Base-by-base conservation (phyloP, 2,329 filamentous ascomycete species). In the Fusarium euwallaceae region DNA sequence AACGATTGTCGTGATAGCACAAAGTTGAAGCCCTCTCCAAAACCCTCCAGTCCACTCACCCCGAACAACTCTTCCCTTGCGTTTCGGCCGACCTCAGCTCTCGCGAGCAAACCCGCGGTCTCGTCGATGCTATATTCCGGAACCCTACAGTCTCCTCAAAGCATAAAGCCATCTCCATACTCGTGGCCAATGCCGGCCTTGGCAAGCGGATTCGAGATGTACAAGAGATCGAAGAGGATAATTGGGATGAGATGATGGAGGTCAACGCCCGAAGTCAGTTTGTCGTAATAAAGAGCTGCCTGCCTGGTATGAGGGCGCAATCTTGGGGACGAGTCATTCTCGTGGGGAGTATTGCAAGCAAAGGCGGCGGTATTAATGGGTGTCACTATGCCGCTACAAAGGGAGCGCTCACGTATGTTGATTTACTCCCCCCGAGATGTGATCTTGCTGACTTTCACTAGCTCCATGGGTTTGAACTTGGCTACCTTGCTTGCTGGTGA, bases 201-300 rank as follows among this genome's bases (percentile, higher is more conserved):
- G 81, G 81, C 0, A 80, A 74, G 9, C 78, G 82, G 1, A 82
- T 83, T 17, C 78, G 82, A 2, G 81, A 83, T 24, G 70, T 81
- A 5, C 69, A 74, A 2, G 76, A 83, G 11, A 83, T 83, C 8
- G 74, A 71, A 45, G 82, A 83, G 61, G 81, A 82, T 7, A 81
- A 83, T 51, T 83, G 82, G 81, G 82, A 83, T 64, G 71, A 79
- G 34, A 76, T 82, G 37, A 80, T 83, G 75, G 82, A 83, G 37
- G 77, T 83, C 36, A 82, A 83, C 56, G 43, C 80, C 0, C 70
- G 81, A 10, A 82, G 81, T 58, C 81, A 82, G 51, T 83, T 83
- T 48, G 81, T 82, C 7, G 77, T 83, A 3, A 80, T 80, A 11
- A 81, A 80, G 61, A 76, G 76, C 1, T 83, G 81, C 36, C 51